Percentiles rank a stretch among this genome's conserved stretches.
Conservation (phyloP, 805 yeast genomes). For the Candida orba region DNA sequence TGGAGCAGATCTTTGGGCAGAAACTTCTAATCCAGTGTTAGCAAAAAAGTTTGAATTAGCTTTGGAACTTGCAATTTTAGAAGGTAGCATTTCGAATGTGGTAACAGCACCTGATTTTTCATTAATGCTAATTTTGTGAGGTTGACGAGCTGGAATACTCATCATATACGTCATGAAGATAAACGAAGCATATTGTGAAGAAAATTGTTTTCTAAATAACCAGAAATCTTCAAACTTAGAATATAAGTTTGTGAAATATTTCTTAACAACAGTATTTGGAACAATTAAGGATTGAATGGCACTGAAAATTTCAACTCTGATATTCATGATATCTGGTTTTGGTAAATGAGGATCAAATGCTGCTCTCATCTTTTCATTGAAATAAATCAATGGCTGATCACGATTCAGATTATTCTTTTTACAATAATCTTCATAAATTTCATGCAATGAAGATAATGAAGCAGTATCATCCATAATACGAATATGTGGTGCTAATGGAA, state of each 20-base stretch:
- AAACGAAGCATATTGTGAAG: conserved; percentile 90
- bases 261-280: conserved; percentile 76
- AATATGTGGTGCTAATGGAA: conserved; percentile 92
- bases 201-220: conserved; percentile 92
- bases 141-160: conserved; percentile 88
- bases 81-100: conserved; percentile 94
- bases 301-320: conserved; percentile 83
- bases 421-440: conserved; percentile 84
- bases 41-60: conserved; percentile 30
- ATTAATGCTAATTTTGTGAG: conserved; percentile 84
- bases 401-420: conserved; percentile 61
- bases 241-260: conserved; percentile 65
- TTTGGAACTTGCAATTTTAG: conserved; percentile 53
- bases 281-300: conserved; percentile 84
- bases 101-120: conserved; percentile 80
- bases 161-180: conserved; percentile 90
- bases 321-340: conserved; percentile 83
- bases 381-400: conserved; percentile 86
- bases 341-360: conserved; percentile 93
- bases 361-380: conserved; percentile 77
- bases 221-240: conserved; percentile 88
- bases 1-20: conserved; percentile 43
- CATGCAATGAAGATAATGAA: conserved; percentile 68
- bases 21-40: conserved; percentile 28
- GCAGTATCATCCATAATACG: conserved; percentile 80